These are phyloP conservation scores for Nakaseomyces sp. DNA, from an alignment of 1,139 yeast genomes.

Conservation along the genomic window DNA sequence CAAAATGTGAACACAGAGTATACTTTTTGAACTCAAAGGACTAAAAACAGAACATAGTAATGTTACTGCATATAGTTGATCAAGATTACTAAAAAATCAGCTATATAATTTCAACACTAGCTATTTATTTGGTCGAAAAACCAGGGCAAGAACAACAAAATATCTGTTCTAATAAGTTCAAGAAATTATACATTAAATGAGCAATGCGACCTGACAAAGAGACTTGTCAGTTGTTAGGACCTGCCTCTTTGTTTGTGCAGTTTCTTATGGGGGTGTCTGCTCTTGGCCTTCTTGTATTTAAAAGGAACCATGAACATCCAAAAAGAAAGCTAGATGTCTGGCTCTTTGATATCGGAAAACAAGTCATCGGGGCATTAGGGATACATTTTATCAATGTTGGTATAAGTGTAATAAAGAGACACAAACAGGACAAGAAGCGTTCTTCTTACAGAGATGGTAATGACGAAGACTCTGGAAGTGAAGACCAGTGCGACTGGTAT, in stretches of 20 bases:
- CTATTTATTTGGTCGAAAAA: too few species aligned
- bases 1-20: too few species aligned
- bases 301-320: slow-evolving; percentile 73
- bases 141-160: too few species aligned
- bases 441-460: not conserved
- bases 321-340: slow-evolving; percentile 83
- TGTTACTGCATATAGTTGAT: too few species aligned
- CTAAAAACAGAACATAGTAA: too few species aligned
- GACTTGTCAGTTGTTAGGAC: slow-evolving; percentile 59
- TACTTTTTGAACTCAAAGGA: too few species aligned
- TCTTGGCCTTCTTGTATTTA: slow-evolving; percentile 60
- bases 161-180: too few species aligned
- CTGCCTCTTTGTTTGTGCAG: slow-evolving; percentile 61
- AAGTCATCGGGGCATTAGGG: slow-evolving; percentile 76
- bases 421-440: slow-evolving; percentile 6
- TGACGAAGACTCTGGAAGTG: slow-evolving; percentile 26
- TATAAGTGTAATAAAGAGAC: slow-evolving; percentile 51
- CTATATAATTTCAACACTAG: too few species aligned
- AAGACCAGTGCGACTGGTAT: slow-evolving; percentile 82
- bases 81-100: too few species aligned
- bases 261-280: slow-evolving; percentile 65
- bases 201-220: slow-evolving; percentile 9
- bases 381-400: slow-evolving; percentile 74
- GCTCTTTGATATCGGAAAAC: slow-evolving; percentile 85
- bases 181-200: too few species aligned